These are phyloP conservation scores for Marasmius fiardii DNA, from an alignment of 1,284 basidiomycete species.

Conservation along the genomic window DNA sequence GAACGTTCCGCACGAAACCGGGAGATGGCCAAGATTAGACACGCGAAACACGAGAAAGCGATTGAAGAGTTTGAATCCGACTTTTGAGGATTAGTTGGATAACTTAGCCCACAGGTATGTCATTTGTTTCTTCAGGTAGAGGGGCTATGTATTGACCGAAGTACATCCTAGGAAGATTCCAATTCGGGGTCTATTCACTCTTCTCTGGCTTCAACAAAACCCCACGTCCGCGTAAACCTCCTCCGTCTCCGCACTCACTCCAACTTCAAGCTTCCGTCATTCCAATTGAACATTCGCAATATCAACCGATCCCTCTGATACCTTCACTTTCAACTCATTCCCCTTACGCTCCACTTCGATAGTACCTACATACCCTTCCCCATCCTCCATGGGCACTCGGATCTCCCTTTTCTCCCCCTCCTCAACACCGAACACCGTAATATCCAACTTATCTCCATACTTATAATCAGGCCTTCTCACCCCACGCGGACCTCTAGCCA, in stretches of 20 bases:
- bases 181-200: background rate
- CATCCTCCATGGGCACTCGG: slow-evolving; percentile 42
- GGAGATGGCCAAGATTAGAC: slow-evolving; percentile 59
- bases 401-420: slow-evolving; percentile 40
- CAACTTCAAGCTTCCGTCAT: background rate
- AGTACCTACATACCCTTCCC: slow-evolving; percentile 32
- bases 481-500: slow-evolving; percentile 53
- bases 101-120: no score
- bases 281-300: slow-evolving; percentile 4
- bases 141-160: background rate
- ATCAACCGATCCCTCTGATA: slow-evolving; percentile 18
- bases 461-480: slow-evolving; percentile 66
- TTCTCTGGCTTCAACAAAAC: no score
- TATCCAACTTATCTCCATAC: slow-evolving; percentile 47
- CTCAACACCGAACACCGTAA: slow-evolving; percentile 50
- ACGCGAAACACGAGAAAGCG: slow-evolving; percentile 52
- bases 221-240: background rate
- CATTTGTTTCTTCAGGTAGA: background rate
- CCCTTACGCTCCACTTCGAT: slow-evolving; percentile 31
- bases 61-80: slow-evolving; percentile 55
- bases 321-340: slow-evolving; percentile 26
- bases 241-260: background rate
- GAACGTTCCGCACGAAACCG: slow-evolving; percentile 69
- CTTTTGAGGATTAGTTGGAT: background rate
- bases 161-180: background rate